Conservation (phyloP, 2,329 filamentous ascomycete species). For the Monilinia vaccinii-corymbosi region DNA sequence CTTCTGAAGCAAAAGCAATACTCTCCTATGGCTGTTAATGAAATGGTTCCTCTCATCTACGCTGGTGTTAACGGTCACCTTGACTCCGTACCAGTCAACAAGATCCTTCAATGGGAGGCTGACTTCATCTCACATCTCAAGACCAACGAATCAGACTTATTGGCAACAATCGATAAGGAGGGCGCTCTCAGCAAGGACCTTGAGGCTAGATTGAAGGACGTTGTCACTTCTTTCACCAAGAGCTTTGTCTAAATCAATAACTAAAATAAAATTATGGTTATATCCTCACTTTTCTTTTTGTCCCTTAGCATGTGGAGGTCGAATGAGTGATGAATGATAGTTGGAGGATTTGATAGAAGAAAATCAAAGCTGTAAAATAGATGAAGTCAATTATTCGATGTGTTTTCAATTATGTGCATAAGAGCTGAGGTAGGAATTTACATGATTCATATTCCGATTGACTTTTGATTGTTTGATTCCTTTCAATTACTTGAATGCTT, state of each 20-base stretch:
- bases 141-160: slow-evolving; percentile 77
- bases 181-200: slow-evolving; percentile 92
- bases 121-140: slow-evolving; percentile 91
- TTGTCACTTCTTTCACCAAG: slow-evolving; percentile 80
- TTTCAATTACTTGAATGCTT: too few relatives aligned
- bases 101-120: slow-evolving; percentile 87
- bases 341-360: slow-evolving; percentile 25
- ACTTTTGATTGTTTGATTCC: too few relatives aligned
- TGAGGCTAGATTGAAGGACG: slow-evolving; percentile 72
- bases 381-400: slow-evolving; percentile 25
- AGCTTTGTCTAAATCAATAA: slow-evolving; percentile 53
- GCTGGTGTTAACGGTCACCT: slow-evolving; percentile 98
- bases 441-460: too few relatives aligned
- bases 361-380: slow-evolving; percentile 29
- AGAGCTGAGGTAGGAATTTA: too few relatives aligned
- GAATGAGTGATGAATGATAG: slow-evolving; percentile 13
- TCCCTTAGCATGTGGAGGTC: slow-evolving; percentile 20
- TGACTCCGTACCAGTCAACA: slow-evolving; percentile 78
- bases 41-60: slow-evolving; percentile 99
- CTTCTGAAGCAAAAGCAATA: slow-evolving; percentile 99
- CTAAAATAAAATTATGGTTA: slow-evolving; percentile 9
- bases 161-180: slow-evolving; percentile 88
- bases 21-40: slow-evolving; percentile 94
- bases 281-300: slow-evolving; percentile 25
- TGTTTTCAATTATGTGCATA: neutral